phyloP scores from a whole-genome alignment of 2,329 filamentous ascomycete genomes.

The Ceratocystiopsis sp. region DNA sequence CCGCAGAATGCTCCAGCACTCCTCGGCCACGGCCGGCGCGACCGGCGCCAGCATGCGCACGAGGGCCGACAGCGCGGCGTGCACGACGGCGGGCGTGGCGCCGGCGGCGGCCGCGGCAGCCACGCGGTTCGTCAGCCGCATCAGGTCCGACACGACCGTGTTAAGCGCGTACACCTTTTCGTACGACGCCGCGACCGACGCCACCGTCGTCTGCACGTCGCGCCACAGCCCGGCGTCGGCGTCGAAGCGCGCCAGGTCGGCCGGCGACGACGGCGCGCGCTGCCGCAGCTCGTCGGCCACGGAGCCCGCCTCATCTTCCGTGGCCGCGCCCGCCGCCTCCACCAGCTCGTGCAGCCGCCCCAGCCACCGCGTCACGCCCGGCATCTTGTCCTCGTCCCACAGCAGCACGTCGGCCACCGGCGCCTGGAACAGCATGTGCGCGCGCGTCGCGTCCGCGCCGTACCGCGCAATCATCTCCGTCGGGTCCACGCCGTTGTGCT shows the following conservation, averaged over 20 bases:
- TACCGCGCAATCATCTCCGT: constrained; percentile 53
- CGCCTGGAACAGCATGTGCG: constrained; percentile 79
- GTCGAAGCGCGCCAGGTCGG: constrained; percentile 22
- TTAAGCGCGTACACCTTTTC: constrained; percentile 61
- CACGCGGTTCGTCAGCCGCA: constrained; percentile 59
- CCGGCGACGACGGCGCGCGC: constrained; percentile 15
- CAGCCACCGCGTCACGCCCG: constrained; percentile 70
- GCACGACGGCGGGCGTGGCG: constrained; percentile 26
- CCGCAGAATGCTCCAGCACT: constrained; percentile 53
- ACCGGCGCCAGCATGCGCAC: constrained; percentile 63
- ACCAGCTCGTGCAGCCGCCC: constrained; percentile 46
- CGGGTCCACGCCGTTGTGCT: constrained; percentile 81
- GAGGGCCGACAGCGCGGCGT: constrained; percentile 35
- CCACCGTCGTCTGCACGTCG: constrained; percentile 48
- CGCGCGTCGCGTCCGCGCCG: constrained; percentile 68
- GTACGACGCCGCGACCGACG: constrained; percentile 50
- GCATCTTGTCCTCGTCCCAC: constrained; percentile 74
- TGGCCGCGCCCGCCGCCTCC: constrained; percentile 8
- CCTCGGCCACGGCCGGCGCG: constrained; percentile 63
- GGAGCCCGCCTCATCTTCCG: not conserved
- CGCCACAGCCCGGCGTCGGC: constrained; percentile 40
- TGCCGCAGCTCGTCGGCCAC: not conserved
- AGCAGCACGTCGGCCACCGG: constrained; percentile 70
- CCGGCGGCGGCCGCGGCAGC: constrained; percentile 23
- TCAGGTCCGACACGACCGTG: constrained; percentile 69